These are phyloP conservation scores for Inga leiocalycina DNA, from an alignment of 306 rosid genomes.

Conservation along the genomic window DNA sequence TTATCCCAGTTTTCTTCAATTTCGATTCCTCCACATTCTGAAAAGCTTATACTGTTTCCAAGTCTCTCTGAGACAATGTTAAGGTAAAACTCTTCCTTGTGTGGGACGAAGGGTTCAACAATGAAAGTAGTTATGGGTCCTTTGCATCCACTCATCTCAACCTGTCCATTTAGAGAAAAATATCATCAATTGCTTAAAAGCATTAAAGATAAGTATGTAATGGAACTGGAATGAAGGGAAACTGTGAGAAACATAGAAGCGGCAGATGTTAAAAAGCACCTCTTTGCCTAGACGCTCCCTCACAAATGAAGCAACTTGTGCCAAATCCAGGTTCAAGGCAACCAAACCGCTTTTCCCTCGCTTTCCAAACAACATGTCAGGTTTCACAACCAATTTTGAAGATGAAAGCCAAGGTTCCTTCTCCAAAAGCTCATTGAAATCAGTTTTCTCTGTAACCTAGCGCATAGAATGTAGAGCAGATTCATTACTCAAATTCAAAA, in stretches of 20 bases:
- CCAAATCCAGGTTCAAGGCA: constrained; percentile 84
- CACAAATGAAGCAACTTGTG: constrained; percentile 78
- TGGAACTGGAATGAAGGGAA: neutral
- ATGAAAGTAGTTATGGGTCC: constrained; percentile 97
- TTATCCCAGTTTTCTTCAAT: constrained; percentile 98
- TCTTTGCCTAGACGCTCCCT: constrained; percentile 90
- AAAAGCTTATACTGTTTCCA: constrained; percentile 84
- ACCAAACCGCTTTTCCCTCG: constrained; percentile 98
- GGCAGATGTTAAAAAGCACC: constrained; percentile 44
- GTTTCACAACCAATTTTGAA: constrained; percentile 89
- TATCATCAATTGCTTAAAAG: constrained; percentile 18
- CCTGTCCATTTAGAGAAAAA: constrained; percentile 45
- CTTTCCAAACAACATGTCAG: constrained; percentile 98
- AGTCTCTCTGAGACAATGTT: constrained; percentile 88
- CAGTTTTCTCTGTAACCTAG: constrained; percentile 75
- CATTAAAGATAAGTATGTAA: neutral
- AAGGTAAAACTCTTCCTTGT: constrained; percentile 86
- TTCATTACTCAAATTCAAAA: constrained; percentile 20
- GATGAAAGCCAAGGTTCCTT: constrained; percentile 94
- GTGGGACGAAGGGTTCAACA: constrained; percentile 92
- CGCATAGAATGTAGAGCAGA: constrained; percentile 18
- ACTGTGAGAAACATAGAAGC: constrained; percentile 4
- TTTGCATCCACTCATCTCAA: constrained; percentile 88
- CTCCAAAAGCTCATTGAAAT: constrained; percentile 70
- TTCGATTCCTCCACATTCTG: constrained; percentile 97